Conservation (phyloP, 2,329 filamentous ascomycete species). For the Sarocladium brachiariae region DNA sequence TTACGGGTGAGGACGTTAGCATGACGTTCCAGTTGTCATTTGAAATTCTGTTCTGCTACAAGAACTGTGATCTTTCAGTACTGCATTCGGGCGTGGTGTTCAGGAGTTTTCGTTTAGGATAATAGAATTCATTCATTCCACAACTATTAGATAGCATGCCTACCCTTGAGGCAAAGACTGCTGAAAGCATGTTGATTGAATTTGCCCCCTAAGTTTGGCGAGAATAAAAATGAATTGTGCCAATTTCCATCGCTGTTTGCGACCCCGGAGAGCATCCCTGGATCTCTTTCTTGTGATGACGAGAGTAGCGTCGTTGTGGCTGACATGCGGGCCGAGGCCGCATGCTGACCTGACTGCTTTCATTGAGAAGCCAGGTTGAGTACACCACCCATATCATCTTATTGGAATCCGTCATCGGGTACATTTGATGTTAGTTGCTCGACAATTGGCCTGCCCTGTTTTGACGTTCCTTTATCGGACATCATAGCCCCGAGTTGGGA, state of each 20-base stretch:
- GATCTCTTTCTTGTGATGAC: too few relatives aligned
- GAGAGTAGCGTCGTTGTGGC: too few relatives aligned
- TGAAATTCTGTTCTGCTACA: background rate
- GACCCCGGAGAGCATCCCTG: too few relatives aligned
- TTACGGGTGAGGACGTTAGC: too few relatives aligned
- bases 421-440: too few relatives aligned
- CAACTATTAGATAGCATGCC: background rate
- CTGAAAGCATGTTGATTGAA: background rate
- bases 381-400: too few relatives aligned
- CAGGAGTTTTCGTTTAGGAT: background rate
- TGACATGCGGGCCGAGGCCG: background rate
- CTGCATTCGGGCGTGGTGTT: conserved; percentile 1
- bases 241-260: background rate
- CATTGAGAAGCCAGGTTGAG: too few relatives aligned
- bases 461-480: background rate
- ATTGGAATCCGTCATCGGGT: too few relatives aligned
- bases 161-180: background rate
- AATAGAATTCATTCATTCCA: background rate
- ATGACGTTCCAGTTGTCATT: conserved; percentile 1
- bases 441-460: background rate
- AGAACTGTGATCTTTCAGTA: background rate
- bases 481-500: background rate
- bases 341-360: background rate
- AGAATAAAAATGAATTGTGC: too few relatives aligned
- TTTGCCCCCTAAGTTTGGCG: too few relatives aligned